phyloP scores from a whole-genome alignment of 106 monocot genomes.

The Allium fistulosum region DNA sequence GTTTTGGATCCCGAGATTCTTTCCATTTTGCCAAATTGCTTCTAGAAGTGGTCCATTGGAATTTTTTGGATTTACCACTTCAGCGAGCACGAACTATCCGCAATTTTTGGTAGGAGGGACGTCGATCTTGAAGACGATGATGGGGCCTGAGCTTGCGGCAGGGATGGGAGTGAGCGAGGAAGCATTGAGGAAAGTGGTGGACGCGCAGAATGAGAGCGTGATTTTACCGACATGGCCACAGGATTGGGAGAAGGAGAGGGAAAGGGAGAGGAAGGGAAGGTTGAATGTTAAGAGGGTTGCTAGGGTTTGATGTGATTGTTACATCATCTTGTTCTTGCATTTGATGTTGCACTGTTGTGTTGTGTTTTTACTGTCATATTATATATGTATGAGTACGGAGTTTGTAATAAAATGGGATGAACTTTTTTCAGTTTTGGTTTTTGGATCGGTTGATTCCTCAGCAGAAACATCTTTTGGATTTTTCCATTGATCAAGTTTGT shows the following conservation, averaged over 20 bases:
- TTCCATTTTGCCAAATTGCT: slow-evolving; percentile 87
- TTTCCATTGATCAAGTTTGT: no score
- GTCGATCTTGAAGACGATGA: slow-evolving; percentile 50
- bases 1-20: slow-evolving; percentile 75
- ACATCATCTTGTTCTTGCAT: no score
- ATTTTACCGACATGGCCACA: slow-evolving; percentile 48
- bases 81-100: slow-evolving; percentile 53
- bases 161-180: slow-evolving; percentile 51
- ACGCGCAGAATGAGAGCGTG: slow-evolving; percentile 44
- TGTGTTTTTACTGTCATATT: no score
- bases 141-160: slow-evolving; percentile 76
- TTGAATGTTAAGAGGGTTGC: background rate
- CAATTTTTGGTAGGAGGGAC: slow-evolving; percentile 66
- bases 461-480: no score
- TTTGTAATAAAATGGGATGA: no score
- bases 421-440: no score
- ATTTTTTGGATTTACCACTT: slow-evolving; percentile 89
- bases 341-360: no score
- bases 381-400: no score
- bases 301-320: no score
- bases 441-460: no score
- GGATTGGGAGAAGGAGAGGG: slow-evolving; percentile 12
- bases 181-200: slow-evolving; percentile 25
- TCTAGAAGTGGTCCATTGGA: slow-evolving; percentile 50
- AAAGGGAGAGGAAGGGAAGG: slow-evolving; percentile 6